Percentiles rank a stretch among this genome's conserved stretches.
These are phyloP conservation scores for Pseudovirgaria hyperparasitica DNA, from an alignment of 2,329 filamentous ascomycete genomes.

Conservation along the genomic window DNA sequence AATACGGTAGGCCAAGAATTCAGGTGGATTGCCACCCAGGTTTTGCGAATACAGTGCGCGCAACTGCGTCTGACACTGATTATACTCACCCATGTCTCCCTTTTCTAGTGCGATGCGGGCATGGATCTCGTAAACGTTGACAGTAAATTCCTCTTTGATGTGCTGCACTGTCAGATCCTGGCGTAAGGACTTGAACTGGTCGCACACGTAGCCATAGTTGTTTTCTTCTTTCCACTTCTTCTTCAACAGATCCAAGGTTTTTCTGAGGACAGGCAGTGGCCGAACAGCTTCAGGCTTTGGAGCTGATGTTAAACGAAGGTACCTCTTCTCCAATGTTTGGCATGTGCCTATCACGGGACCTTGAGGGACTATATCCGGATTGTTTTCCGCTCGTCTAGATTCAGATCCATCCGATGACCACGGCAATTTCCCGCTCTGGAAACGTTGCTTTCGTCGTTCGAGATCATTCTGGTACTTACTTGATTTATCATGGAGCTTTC, in stretches of 20 bases:
- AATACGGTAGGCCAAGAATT: constrained; percentile 99
- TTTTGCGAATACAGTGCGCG: constrained; percentile 80
- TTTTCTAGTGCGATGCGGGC: constrained; percentile 95
- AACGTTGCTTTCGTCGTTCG: constrained; percentile 82
- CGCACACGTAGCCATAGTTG: constrained; percentile 96
- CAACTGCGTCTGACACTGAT: constrained; percentile 98
- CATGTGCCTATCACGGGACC: constrained; percentile 77
- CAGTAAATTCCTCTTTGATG: constrained; percentile 92
- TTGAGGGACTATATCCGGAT: constrained; percentile 30
- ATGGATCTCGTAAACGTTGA: constrained; percentile 93
- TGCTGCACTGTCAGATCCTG: constrained; percentile 97
- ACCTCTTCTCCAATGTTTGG: constrained; percentile 78
- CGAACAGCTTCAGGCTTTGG: constrained; percentile 83
- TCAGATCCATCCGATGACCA: constrained; percentile 28
- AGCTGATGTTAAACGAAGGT: constrained; percentile 82
- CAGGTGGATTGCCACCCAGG: constrained; percentile 76
- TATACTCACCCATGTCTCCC: constrained; percentile 99
- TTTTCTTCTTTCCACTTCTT: constrained; percentile 88
- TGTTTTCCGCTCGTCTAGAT: constrained; percentile 32
- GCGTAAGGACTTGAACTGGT: constrained; percentile 96
- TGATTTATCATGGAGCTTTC: constrained; percentile 38
- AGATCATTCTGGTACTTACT: constrained; percentile 86
- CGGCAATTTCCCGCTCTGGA: constrained; percentile 45
- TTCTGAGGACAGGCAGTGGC: constrained; percentile 63
- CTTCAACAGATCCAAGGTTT: constrained; percentile 79